Conservation (phyloP, 2,329 filamentous ascomycete species). For the Pseudogymnoascus sp. region DNA sequence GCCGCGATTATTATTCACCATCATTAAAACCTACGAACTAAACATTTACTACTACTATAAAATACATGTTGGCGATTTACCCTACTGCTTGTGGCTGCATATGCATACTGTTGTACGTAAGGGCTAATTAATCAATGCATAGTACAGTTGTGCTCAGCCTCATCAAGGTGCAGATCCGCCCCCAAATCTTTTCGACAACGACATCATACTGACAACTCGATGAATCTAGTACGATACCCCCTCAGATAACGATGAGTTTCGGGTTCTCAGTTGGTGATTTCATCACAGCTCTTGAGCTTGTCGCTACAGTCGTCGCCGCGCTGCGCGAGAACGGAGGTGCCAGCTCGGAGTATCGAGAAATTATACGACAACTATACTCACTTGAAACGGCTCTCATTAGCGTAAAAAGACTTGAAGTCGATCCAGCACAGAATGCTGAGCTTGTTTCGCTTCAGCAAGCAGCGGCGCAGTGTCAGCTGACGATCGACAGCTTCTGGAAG, state of each 20-base stretch:
- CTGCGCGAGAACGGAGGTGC: constrained; percentile 17
- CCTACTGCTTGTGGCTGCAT: not conserved
- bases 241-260: constrained; percentile 24
- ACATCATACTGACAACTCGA: not conserved
- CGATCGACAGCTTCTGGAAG: constrained; percentile 26
- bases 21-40: not conserved
- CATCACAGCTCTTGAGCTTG: constrained; percentile 23
- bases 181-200: not conserved
- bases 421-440: constrained; percentile 18
- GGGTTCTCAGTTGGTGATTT: constrained; percentile 27
- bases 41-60: not conserved
- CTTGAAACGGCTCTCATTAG: constrained; percentile 25
- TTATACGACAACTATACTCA: constrained; percentile 17
- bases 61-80: not conserved
- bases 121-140: not conserved
- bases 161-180: not conserved
- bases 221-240: not conserved
- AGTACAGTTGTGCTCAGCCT: not conserved
- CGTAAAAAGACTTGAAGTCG: constrained; percentile 25
- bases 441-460: constrained; percentile 23
- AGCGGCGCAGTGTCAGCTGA: constrained; percentile 22
- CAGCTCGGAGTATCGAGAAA: constrained; percentile 9
- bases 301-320: constrained; percentile 19
- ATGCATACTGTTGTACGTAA: not conserved
- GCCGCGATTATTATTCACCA: not conserved